A percentile compares a stretch with the other conserved stretches of the same genome.
These are phyloP conservation scores for Trifolium dubium DNA, from an alignment of 306 rosid genomes.

Conservation along the genomic window DNA sequence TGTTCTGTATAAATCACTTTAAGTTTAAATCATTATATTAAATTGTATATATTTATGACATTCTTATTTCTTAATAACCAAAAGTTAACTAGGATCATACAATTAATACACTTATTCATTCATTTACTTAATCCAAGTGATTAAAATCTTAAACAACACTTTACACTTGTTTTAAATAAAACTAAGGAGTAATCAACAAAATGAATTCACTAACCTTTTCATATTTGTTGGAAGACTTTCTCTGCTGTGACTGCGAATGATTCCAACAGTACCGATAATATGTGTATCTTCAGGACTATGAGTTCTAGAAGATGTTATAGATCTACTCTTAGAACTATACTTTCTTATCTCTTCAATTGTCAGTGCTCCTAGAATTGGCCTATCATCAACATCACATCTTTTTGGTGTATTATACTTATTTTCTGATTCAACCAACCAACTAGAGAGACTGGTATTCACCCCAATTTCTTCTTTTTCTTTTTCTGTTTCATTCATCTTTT, in stretches of 20 bases:
- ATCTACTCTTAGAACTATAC: slow-evolving; percentile 39
- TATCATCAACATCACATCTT: slow-evolving; percentile 49
- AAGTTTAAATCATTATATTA: neutral
- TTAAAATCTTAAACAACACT: too few relatives aligned
- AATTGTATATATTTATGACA: neutral
- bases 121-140: too few relatives aligned
- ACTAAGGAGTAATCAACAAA: neutral
- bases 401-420: slow-evolving; percentile 35
- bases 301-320: slow-evolving; percentile 46
- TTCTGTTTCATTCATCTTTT: neutral
- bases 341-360: slow-evolving; percentile 55
- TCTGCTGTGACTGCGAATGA: slow-evolving; percentile 75
- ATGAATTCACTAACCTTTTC: slow-evolving; percentile 32
- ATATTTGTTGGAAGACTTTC: slow-evolving; percentile 42
- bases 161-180: neutral
- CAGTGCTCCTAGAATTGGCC: slow-evolving; percentile 71
- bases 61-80: neutral
- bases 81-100: neutral
- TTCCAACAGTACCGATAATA: slow-evolving; percentile 74
- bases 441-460: slow-evolving; percentile 79
- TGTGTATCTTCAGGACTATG: slow-evolving; percentile 57
- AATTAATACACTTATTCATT: too few relatives aligned
- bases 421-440: slow-evolving; percentile 79
- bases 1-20: neutral
- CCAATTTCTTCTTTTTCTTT: slow-evolving; percentile 39